Conservation (phyloP, 2,329 filamentous ascomycete species). For the Aspergillus novoparasiticus region DNA sequence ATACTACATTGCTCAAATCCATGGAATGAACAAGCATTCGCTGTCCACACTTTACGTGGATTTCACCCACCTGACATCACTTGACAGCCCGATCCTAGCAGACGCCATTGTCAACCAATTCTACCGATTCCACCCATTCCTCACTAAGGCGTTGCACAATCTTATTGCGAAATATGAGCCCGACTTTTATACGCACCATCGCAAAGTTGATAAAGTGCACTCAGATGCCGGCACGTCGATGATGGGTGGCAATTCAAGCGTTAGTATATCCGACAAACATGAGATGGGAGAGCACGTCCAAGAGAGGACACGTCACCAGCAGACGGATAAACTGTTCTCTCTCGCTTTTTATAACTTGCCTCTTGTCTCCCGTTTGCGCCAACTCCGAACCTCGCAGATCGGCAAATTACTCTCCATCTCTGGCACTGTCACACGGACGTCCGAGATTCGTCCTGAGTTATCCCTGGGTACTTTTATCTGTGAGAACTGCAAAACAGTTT, state of each 20-base stretch:
- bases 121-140: slow-evolving; percentile 91
- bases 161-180: slow-evolving; percentile 94
- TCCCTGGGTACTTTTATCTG: slow-evolving; percentile 91
- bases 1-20: slow-evolving; percentile 69
- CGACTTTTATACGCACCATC: slow-evolving; percentile 88
- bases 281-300: slow-evolving; percentile 55
- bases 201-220: slow-evolving; percentile 73
- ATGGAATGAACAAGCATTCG: slow-evolving; percentile 62
- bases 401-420: slow-evolving; percentile 94
- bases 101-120: slow-evolving; percentile 87
- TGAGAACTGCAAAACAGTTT: slow-evolving; percentile 79
- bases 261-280: slow-evolving; percentile 59
- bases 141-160: slow-evolving; percentile 85
- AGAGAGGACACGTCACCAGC: slow-evolving; percentile 82
- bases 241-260: slow-evolving; percentile 59
- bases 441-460: slow-evolving; percentile 91
- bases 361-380: slow-evolving; percentile 80
- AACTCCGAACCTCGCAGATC: slow-evolving; percentile 85
- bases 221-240: slow-evolving; percentile 69
- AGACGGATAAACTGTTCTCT: slow-evolving; percentile 94
- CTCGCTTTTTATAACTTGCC: slow-evolving; percentile 93
- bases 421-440: slow-evolving; percentile 93
- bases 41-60: slow-evolving; percentile 69
- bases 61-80: slow-evolving; percentile 74
- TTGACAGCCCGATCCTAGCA: slow-evolving; percentile 78